Evolutionary conservation across 768 basidiomycete species (phyloP).

Genomic region (Collybia sp.): DNA sequence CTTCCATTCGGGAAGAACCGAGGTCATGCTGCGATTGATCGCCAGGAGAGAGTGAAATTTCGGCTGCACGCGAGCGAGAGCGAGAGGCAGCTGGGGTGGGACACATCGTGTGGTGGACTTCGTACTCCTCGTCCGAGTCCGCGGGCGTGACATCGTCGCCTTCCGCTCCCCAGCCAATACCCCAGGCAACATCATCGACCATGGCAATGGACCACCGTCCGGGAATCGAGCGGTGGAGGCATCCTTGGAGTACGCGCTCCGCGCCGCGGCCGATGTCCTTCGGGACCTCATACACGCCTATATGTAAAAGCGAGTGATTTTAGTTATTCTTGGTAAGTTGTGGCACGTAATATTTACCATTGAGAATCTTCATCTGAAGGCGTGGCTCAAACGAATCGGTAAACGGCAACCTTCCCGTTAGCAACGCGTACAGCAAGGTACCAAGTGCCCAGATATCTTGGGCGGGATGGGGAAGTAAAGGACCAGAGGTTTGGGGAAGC

Average conservation of each 20-base stretch:
- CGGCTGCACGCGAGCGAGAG: constrained; percentile 21
- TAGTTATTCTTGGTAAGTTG: constrained; percentile 3
- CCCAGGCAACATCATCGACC: constrained; percentile 81
- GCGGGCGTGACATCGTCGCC: constrained; percentile 37
- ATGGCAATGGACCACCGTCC: constrained; percentile 77
- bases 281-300: constrained; percentile 64
- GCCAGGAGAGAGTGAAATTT: constrained; percentile 10
- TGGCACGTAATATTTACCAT: constrained; percentile 41
- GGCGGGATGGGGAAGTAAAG: constrained; percentile 51
- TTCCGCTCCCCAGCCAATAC: constrained; percentile 63
- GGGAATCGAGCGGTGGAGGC: constrained; percentile 59
- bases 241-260: constrained; percentile 71
- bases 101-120: constrained; percentile 9
- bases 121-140: constrained; percentile 21
- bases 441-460: constrained; percentile 98
- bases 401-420: constrained; percentile 86
- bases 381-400: constrained; percentile 87
- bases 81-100: constrained; percentile 20
- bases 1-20: constrained; percentile 23
- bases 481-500: constrained; percentile 43
- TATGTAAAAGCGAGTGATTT: constrained; percentile 6
- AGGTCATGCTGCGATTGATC: constrained; percentile 22
- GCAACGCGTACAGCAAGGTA: constrained; percentile 79
- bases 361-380: constrained; percentile 86
- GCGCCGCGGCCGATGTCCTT: constrained; percentile 53